phyloP scores from a whole-genome alignment of 140 eudicot species.

The Anethum foeniculum region DNA sequence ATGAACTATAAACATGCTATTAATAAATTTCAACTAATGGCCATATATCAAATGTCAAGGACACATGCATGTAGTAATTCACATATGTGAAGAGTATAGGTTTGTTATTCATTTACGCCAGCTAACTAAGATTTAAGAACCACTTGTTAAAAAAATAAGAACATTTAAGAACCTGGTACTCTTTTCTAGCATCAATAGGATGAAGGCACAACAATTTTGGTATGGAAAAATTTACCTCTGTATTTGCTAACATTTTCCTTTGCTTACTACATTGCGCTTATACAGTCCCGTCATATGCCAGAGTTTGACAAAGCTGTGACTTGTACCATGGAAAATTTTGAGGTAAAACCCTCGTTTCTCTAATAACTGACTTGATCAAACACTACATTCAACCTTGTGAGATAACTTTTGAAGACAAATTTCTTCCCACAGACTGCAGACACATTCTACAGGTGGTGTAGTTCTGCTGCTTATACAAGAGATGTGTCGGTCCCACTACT shows the following conservation, averaged over 20 bases:
- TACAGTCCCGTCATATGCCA: constrained; percentile 53
- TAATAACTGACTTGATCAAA: background rate
- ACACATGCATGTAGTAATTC: background rate
- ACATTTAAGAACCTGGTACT: background rate
- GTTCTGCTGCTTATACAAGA: constrained; percentile 46
- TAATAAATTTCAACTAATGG: background rate
- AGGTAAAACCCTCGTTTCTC: constrained; percentile 31
- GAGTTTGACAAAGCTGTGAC: constrained; percentile 62
- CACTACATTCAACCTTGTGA: background rate
- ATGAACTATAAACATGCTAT: background rate
- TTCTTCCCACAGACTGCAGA: constrained; percentile 54
- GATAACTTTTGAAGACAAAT: background rate
- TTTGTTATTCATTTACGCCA: background rate
- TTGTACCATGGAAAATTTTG: constrained; percentile 57
- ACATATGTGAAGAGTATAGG: background rate
- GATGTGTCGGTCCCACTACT: constrained; percentile 75
- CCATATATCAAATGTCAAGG: background rate
- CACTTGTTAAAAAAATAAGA: background rate
- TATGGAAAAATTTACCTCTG: background rate
- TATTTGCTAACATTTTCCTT: background rate
- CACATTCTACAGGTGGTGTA: constrained; percentile 65
- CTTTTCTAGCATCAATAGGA: background rate
- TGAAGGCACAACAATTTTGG: background rate
- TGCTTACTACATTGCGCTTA: background rate
- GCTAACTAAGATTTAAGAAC: background rate